These are phyloP conservation scores for Psilocybe tampanensis DNA, from an alignment of 768 basidiomycete species.

Conservation along the genomic window DNA sequence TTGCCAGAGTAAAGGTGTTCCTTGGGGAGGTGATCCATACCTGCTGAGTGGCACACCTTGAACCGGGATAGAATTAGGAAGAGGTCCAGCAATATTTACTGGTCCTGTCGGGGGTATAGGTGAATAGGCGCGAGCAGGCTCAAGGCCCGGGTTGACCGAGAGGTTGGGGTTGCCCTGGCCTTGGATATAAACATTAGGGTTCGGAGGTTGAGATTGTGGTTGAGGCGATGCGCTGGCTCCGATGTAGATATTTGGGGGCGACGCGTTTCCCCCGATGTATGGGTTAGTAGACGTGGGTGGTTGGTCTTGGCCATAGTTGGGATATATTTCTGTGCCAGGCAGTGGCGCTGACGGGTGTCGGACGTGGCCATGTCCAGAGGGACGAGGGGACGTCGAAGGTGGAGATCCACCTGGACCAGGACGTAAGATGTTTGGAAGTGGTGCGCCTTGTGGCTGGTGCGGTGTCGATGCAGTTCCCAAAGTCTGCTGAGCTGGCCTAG, in stretches of 20 bases:
- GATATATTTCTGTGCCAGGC: conserved; percentile 2
- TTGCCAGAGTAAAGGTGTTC: conserved; percentile 20
- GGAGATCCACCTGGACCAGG: conserved; percentile 28
- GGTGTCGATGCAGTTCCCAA: not conserved
- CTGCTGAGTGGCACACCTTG: not conserved
- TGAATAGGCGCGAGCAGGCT: not conserved
- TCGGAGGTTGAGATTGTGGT: not conserved
- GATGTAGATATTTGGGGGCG: not conserved
- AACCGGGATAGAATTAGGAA: not conserved
- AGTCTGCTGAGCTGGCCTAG: not conserved
- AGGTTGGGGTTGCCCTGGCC: not conserved
- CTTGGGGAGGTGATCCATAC: conserved; percentile 10
- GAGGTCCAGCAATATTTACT: not conserved
- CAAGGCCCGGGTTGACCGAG: not conserved
- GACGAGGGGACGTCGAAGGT: conserved; percentile 6
- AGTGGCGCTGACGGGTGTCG: conserved; percentile 19
- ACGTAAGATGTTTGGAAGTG: conserved; percentile 43
- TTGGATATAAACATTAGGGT: not conserved
- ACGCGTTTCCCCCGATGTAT: conserved; percentile 6
- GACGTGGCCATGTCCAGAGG: conserved; percentile 9
- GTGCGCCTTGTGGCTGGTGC: conserved; percentile 1
- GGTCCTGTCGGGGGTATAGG: conserved; percentile 3
- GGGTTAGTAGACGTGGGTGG: conserved; percentile 11
- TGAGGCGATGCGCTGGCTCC: not conserved
- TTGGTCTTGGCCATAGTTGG: not conserved